Conservation (phyloP, 306 rosid genomes). For the Clitoria ternatea region DNA sequence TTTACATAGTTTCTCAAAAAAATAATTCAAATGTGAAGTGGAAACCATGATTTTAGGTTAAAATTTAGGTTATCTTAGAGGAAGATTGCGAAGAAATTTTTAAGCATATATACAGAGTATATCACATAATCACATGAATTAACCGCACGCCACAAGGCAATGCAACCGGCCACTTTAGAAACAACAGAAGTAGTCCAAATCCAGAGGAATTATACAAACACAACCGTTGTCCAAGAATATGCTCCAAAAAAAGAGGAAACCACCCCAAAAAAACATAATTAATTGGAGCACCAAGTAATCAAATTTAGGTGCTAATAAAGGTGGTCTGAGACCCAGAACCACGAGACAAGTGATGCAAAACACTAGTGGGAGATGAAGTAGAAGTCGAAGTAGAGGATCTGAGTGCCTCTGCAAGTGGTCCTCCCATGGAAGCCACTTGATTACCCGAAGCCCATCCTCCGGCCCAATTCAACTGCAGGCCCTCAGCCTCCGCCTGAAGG, state of each 20-base stretch:
- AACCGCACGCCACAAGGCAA: neutral
- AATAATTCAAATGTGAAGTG: no score
- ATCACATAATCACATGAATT: neutral
- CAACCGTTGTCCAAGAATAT: slow-evolving; percentile 12
- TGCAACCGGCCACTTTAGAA: neutral
- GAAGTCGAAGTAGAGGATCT: slow-evolving; percentile 66
- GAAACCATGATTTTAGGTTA: no score
- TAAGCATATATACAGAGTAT: no score
- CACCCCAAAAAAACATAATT: neutral
- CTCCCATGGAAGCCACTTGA: slow-evolving; percentile 91
- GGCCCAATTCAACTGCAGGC: slow-evolving; percentile 62
- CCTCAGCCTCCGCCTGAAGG: slow-evolving; percentile 25
- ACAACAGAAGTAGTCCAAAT: neutral
- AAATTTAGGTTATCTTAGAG: no score
- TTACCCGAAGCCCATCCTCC: slow-evolving; percentile 55
- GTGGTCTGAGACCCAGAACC: slow-evolving; percentile 49
- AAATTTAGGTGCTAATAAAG: slow-evolving; percentile 47
- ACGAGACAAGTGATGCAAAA: slow-evolving; percentile 71
- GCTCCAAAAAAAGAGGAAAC: slow-evolving; percentile 10
- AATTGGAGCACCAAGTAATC: neutral
- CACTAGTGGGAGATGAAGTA: slow-evolving; percentile 80
- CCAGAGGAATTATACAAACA: neutral
- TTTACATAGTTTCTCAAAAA: no score
- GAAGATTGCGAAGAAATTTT: no score
- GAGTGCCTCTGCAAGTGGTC: slow-evolving; percentile 93